Conservation (phyloP, 202 grass and related monocot genomes). For the Digitaria exilis region DNA sequence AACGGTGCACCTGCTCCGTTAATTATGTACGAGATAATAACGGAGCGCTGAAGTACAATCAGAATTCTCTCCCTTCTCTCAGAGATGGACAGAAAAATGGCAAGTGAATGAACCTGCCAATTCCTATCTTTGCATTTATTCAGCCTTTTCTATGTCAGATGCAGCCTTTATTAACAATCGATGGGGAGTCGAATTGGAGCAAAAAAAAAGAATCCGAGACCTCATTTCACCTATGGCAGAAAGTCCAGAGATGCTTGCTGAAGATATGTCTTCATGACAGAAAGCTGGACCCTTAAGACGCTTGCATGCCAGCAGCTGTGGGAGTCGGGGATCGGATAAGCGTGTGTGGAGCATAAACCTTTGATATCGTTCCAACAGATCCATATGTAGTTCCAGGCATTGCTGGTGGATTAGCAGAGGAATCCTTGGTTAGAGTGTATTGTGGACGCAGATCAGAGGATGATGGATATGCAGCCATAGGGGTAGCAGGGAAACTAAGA, state of each 20-base stretch:
- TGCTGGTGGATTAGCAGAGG: constrained; percentile 32
- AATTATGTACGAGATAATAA: constrained; percentile 48
- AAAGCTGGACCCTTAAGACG: constrained; percentile 21
- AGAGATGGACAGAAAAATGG: constrained; percentile 44
- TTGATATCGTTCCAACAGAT: constrained; percentile 49
- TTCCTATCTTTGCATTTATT: constrained; percentile 58
- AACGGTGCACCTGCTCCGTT: constrained; percentile 31
- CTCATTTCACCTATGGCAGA: constrained; percentile 45
- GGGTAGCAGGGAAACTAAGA: constrained; percentile 51
- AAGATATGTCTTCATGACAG: constrained; percentile 29
- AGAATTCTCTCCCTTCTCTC: constrained; percentile 39
- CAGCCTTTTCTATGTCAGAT: constrained; percentile 53
- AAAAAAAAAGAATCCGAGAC: constrained; percentile 33
- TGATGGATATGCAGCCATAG: constrained; percentile 49
- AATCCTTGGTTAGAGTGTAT: constrained; percentile 46
- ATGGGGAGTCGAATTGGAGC: constrained; percentile 34
- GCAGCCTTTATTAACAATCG: constrained; percentile 60
- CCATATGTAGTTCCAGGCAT: constrained; percentile 45
- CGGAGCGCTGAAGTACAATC: constrained; percentile 21
- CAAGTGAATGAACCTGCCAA: constrained; percentile 49
- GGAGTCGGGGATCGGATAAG: constrained; percentile 53
- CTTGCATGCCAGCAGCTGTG: constrained; percentile 42
- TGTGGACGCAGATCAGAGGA: constrained; percentile 57
- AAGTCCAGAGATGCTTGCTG: constrained; percentile 25
- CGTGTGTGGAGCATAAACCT: constrained; percentile 57